Evolutionary conservation across 2,329 filamentous ascomycete species (phyloP).

Genomic region (Fusarium heterosporum): DNA sequence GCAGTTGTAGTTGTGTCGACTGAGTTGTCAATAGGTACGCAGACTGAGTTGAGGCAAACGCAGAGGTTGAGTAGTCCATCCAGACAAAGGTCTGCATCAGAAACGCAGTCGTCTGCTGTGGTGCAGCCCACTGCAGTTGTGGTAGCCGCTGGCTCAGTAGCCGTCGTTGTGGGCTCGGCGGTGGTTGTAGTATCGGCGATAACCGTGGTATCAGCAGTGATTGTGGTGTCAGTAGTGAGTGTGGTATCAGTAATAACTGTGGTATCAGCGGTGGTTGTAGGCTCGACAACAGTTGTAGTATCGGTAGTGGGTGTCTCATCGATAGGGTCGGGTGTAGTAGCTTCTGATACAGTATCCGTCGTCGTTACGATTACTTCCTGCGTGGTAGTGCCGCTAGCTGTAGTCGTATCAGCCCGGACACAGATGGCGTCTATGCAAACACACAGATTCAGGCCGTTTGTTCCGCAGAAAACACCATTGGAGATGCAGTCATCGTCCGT

Average conservation of each 20-base stretch:
- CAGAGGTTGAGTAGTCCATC: constrained; percentile 5
- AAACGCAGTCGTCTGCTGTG: not conserved
- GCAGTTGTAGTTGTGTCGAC: not conserved
- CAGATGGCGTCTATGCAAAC: not conserved
- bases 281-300: too few species aligned
- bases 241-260: too few species aligned
- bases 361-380: not conserved
- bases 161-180: not conserved
- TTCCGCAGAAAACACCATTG: not conserved
- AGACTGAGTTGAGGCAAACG: not conserved
- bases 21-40: not conserved
- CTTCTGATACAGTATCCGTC: not conserved
- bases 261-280: not conserved
- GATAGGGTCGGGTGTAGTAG: too few species aligned
- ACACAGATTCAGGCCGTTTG: not conserved
- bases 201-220: not conserved
- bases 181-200: too few species aligned
- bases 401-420: not conserved
- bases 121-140: not conserved
- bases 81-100: not conserved
- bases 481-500: not conserved
- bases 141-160: not conserved
- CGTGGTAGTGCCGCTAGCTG: not conserved
- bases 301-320: too few species aligned
- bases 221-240: too few species aligned